Base-by-base conservation (phyloP, 495 filamentous ascomycete genomes). In the Letharia lupina region DNA sequence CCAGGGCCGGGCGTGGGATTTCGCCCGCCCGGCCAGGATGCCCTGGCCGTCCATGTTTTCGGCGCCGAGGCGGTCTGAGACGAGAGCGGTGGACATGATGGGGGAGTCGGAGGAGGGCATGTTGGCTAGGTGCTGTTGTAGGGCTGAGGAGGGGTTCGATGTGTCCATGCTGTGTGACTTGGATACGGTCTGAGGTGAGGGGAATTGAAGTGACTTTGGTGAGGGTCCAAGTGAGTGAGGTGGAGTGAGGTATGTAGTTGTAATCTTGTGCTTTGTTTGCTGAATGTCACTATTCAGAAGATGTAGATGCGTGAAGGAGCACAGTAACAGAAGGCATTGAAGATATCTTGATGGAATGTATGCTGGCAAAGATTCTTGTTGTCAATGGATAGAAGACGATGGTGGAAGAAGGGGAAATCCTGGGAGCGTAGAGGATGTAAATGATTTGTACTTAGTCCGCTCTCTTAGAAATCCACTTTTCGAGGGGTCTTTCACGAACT, bases 31-130 rank as follows among this genome's bases (percentile, higher is more conserved):
- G 44, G 33, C 2, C 7, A 66, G 64, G 37, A 66, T 45, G 64
- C 18, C n/a, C 2, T 41, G 57, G 2, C 64, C 57, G 42, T 66
- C 64, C 64, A 66, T 66, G 41, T 58, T 48, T 4, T 61, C 41
- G 18, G n/a, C 28, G 23, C 57, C 57, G 35, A 40, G 2, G 15
- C 64, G 56, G 61, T 2, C 5, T 7, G 61, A 52, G 13, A 23
- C 5, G 13, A 63, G 33, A 9, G 48, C 3, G n/a, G 16, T 13
- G 13, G 41, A n/a, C 0, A 4, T 62, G 0, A 5, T 45, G 42
- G 47, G 45, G 9, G 47, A 31, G 18, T 6, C 13, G 5, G n/a
- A 33, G 15, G 44, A 20, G 11, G 35, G 18, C 10, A 47, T 52
- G 20, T 18, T 63, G 6, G 16, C 18, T 10, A 50, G 44, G 20